Percentiles rank a stretch among this genome's conserved stretches.
phyloP scores from a whole-genome alignment of 768 basidiomycete species.

The Psilocybe cyanescens region DNA sequence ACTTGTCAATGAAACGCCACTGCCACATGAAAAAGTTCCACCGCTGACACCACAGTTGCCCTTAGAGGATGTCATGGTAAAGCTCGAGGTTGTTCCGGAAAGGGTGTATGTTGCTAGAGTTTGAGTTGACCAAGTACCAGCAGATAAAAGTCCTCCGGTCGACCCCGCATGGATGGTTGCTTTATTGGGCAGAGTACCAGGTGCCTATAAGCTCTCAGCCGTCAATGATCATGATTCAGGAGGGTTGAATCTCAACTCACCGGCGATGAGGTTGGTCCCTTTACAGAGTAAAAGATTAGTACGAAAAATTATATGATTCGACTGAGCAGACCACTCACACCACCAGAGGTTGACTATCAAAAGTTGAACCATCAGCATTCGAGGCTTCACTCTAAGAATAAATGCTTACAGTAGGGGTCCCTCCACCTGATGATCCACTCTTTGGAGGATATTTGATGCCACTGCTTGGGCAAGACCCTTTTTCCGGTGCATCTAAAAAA shows the following conservation, averaged over 20 bases:
- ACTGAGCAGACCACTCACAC: not conserved
- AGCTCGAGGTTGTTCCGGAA: constrained; percentile 49
- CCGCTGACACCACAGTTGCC: constrained; percentile 56
- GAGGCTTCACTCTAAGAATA: not conserved
- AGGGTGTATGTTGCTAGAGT: constrained; percentile 59
- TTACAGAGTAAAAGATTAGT: not conserved
- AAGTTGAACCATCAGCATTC: not conserved
- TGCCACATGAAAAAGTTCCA: constrained; percentile 54
- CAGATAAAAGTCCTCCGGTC: constrained; percentile 55
- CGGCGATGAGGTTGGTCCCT: constrained; percentile 19
- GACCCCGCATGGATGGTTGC: constrained; percentile 48
- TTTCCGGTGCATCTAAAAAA: constrained; percentile 49
- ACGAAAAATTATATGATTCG: not conserved
- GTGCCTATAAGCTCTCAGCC: constrained; percentile 13
- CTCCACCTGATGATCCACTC: constrained; percentile 30
- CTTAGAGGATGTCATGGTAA: constrained; percentile 63
- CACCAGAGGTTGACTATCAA: not conserved
- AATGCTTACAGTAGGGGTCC: not conserved
- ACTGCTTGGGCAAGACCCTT: constrained; percentile 54
- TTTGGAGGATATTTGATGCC: constrained; percentile 69
- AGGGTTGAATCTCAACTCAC: constrained; percentile 20
- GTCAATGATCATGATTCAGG: not conserved
- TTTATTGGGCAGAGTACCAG: constrained; percentile 42
- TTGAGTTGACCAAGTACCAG: constrained; percentile 65
- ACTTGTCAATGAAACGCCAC: constrained; percentile 46